phyloP scores from a whole-genome alignment of 2,329 filamentous ascomycete genomes.

The Triangularia verruculosa region DNA sequence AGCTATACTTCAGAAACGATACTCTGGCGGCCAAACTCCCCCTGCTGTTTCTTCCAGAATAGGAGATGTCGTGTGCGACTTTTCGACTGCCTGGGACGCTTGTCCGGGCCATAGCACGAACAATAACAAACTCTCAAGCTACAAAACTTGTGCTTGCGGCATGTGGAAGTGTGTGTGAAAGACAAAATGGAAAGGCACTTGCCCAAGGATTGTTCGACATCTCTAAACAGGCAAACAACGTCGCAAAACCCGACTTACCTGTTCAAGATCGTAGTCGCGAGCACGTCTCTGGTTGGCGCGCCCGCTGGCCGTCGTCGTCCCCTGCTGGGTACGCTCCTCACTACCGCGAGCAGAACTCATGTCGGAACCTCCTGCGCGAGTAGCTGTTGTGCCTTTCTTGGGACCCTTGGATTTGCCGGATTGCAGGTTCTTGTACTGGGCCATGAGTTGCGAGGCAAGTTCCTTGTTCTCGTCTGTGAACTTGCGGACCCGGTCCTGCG shows the following conservation, averaged over 20 bases:
- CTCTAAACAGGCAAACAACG: slow-evolving; percentile 14
- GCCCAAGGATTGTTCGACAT: neutral
- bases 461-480: slow-evolving; percentile 94
- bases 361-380: slow-evolving; percentile 48
- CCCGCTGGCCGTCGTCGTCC: slow-evolving; percentile 55
- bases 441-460: slow-evolving; percentile 70
- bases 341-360: slow-evolving; percentile 67
- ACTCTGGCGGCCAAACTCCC: neutral
- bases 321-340: slow-evolving; percentile 67
- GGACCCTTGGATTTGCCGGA: slow-evolving; percentile 49
- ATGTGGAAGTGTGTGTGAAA: neutral
- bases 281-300: slow-evolving; percentile 66
- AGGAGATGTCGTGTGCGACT: neutral
- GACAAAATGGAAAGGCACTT: neutral
- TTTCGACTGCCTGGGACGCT: neutral
- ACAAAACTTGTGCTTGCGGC: neutral
- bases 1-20: neutral
- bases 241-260: slow-evolving; percentile 53
- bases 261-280: slow-evolving; percentile 79
- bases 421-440: slow-evolving; percentile 62
- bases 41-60: neutral
- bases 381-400: slow-evolving; percentile 54
- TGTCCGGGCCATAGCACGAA: neutral
- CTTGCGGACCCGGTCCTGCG: slow-evolving; percentile 88
- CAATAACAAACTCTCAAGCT: neutral